A percentile compares a stretch with the other conserved stretches of the same genome.
Conservation (phyloP, 768 basidiomycete genomes). For the Agaricus sinodeliciosus region DNA sequence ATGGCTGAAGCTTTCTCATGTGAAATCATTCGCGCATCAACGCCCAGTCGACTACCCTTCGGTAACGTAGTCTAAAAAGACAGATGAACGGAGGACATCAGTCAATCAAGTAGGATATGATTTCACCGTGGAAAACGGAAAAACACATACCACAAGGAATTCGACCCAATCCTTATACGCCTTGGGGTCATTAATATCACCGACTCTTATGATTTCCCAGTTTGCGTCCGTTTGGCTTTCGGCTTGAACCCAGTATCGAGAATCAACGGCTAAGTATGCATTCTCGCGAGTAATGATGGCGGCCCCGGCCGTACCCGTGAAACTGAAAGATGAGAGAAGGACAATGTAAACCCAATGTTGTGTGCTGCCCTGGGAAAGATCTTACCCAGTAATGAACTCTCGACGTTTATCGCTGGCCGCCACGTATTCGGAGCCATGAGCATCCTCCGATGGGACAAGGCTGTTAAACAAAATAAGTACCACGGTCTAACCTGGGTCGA, state of each 20-base stretch:
- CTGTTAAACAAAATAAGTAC: conserved; percentile 28
- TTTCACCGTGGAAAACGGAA: background rate
- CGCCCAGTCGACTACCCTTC: conserved; percentile 53
- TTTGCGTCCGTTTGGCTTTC: conserved; percentile 60
- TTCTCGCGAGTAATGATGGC: conserved; percentile 60
- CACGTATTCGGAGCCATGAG: conserved; percentile 81
- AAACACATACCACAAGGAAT: conserved; percentile 41
- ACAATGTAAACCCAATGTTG: too few species aligned
- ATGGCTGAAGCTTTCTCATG: conserved; percentile 62
- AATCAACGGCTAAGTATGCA: conserved; percentile 75
- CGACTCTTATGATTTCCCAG: conserved; percentile 66
- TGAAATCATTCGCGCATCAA: conserved; percentile 81
- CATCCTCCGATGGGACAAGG: conserved; percentile 72
- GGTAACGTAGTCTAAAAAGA: conserved; percentile 26
- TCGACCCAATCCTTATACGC: conserved; percentile 71
- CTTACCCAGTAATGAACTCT: conserved; percentile 69
- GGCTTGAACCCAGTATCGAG: conserved; percentile 82
- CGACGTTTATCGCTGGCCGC: conserved; percentile 69
- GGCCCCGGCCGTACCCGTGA: conserved; percentile 49
- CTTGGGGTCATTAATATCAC: conserved; percentile 42
- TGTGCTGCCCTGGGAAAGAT: conserved; percentile 16
- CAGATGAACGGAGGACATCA: background rate
- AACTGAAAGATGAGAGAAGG: conserved; percentile 14
- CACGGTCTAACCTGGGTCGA: background rate
- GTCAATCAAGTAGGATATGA: too few species aligned